Percentiles rank a stretch among this genome's conserved stretches.
These are phyloP conservation scores for Balansia obtecta DNA, from an alignment of 2,329 filamentous ascomycete genomes.

Conservation along the genomic window DNA sequence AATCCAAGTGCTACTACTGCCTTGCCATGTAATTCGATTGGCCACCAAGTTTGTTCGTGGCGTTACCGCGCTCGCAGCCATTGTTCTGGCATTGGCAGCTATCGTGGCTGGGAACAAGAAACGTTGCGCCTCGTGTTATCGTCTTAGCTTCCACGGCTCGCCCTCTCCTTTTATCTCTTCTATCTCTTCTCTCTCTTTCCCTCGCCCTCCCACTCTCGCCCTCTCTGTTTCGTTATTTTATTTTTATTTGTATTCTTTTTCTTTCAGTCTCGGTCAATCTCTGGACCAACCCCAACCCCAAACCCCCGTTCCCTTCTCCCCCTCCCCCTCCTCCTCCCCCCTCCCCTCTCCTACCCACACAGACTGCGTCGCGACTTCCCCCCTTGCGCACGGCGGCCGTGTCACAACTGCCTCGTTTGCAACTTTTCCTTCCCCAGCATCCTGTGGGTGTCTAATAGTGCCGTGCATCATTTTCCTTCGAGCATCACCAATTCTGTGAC, in stretches of 20 bases:
- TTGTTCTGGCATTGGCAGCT: not conserved
- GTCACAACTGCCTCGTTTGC: slow-evolving; percentile 4
- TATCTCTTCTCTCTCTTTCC: not conserved
- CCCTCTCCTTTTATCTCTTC: not conserved
- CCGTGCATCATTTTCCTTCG: not conserved
- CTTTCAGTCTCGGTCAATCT: not conserved
- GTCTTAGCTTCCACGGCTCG: not conserved
- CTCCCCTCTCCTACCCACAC: not conserved
- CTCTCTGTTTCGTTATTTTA: not conserved
- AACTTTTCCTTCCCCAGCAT: slow-evolving; percentile 2
- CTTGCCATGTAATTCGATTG: too few relatives aligned
- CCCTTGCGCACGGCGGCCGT: not conserved
- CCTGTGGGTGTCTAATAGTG: slow-evolving; percentile 3
- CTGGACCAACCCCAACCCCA: too few relatives aligned
- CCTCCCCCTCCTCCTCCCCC: too few relatives aligned
- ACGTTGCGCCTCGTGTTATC: not conserved
- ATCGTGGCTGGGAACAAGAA: not conserved
- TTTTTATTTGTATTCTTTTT: not conserved
- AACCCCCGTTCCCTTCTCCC: too few relatives aligned
- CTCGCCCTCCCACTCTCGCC: not conserved
- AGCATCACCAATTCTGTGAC: not conserved
- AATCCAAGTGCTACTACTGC: too few relatives aligned
- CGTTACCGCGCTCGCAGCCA: not conserved
- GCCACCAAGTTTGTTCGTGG: too few relatives aligned
- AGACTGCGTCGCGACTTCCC: slow-evolving; percentile 8